Evolutionary conservation across 192 early-diverging fungal genomes (phyloP).

Genomic region (Coemansia sp.): DNA sequence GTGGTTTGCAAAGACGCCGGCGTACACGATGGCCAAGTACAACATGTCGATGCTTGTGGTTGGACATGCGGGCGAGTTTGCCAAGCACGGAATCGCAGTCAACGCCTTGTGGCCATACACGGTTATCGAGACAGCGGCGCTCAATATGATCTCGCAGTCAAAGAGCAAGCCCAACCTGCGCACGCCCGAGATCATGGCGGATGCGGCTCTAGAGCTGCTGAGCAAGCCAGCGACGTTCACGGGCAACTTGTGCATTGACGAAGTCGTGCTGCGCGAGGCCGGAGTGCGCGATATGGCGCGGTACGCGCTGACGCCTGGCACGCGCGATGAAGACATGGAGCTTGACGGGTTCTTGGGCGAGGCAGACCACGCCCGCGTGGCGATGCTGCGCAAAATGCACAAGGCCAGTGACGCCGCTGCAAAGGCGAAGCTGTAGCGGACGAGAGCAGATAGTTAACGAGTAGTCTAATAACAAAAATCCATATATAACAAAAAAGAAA

Average conservation of each 20-base stretch:
- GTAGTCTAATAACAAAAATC: too few species aligned
- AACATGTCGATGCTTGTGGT: conserved; percentile 78
- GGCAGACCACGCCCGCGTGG: conserved; percentile 7
- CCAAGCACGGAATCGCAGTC: conserved; percentile 69
- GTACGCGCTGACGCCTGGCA: conserved; percentile 66
- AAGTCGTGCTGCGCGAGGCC: conserved; percentile 68
- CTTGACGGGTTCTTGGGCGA: conserved; percentile 68
- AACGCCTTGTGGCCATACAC: conserved; percentile 81
- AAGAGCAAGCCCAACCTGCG: conserved; percentile 15
- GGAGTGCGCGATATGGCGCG: conserved; percentile 74
- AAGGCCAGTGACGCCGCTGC: neutral
- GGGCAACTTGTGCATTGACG: conserved; percentile 82
- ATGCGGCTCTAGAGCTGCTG: conserved; percentile 72
- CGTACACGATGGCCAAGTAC: conserved; percentile 72
- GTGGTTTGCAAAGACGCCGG: conserved; percentile 71
- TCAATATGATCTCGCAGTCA: conserved; percentile 44
- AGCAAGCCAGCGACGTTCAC: conserved; percentile 61
- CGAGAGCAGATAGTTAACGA: neutral
- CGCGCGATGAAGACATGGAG: conserved; percentile 58
- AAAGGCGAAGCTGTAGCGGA: neutral
- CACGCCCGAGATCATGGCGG: conserved; percentile 75
- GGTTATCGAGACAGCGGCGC: conserved; percentile 73
- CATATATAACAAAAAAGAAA: neutral
- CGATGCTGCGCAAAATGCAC: conserved; percentile 3
- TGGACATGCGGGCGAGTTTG: conserved; percentile 73